Percentiles rank a stretch among this genome's conserved stretches.
These are phyloP conservation scores for Neonectria faginata DNA, from an alignment of 2,329 filamentous ascomycete genomes.

Conservation along the genomic window DNA sequence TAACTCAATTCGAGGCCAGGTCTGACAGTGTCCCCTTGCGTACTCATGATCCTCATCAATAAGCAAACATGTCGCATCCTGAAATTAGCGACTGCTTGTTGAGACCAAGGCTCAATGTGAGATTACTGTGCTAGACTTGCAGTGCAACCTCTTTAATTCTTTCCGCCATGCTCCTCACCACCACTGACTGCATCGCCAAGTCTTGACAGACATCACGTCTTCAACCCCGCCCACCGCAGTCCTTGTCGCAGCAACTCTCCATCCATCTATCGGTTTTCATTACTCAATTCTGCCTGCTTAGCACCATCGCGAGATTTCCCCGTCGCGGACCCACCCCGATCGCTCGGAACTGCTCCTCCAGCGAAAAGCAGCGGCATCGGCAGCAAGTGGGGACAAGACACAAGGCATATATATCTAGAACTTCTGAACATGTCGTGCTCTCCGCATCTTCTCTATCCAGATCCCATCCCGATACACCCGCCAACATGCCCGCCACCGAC, in stretches of 20 bases:
- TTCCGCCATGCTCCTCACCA: neutral
- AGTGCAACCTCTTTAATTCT: neutral
- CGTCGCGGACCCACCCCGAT: slow-evolving; percentile 4
- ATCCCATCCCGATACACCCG: neutral
- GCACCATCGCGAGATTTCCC: neutral
- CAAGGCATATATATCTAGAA: slow-evolving; percentile 15
- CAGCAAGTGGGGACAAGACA: slow-evolving; percentile 31
- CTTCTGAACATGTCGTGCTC: slow-evolving; percentile 7
- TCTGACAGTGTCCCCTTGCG: neutral
- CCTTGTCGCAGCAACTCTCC: neutral
- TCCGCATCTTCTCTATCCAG: neutral
- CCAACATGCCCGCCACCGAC: slow-evolving; percentile 40
- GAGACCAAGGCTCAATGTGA: too few species aligned
- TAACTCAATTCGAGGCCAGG: too few species aligned
- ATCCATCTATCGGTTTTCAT: slow-evolving; percentile 1
- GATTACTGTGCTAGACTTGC: neutral
- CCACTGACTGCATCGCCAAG: neutral
- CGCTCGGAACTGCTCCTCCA: slow-evolving; percentile 21
- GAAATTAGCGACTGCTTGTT: neutral
- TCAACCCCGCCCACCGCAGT: neutral
- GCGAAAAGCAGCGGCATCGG: slow-evolving; percentile 28
- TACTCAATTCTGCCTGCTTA: neutral
- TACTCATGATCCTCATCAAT: neutral
- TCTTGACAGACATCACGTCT: neutral
- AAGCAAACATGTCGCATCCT: neutral